Conservation (phyloP, 305 asterid species). For the Fraxinus platypoda region DNA sequence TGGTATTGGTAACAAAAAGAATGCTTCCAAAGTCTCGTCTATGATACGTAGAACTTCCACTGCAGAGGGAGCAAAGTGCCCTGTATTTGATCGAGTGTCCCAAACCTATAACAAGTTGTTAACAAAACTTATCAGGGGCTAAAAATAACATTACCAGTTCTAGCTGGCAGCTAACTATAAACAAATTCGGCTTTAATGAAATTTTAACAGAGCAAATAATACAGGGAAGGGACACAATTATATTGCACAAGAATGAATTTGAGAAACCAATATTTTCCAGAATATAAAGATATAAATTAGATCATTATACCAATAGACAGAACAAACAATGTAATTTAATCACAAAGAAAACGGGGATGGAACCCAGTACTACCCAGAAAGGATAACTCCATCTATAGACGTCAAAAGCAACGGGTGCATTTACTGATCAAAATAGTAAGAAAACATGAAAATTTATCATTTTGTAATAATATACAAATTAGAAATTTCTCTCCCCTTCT, state of each 20-base stretch:
- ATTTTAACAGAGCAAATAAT: background rate
- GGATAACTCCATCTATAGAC: background rate
- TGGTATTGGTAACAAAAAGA: constrained; percentile 87
- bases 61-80: constrained; percentile 76
- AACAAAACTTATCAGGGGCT: background rate
- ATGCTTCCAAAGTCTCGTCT: constrained; percentile 87
- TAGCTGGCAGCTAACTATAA: background rate
- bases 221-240: background rate
- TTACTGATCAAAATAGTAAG: background rate
- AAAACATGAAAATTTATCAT: background rate
- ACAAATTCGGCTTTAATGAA: background rate
- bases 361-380: background rate
- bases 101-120: constrained; percentile 48
- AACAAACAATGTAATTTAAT: background rate
- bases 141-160: background rate
- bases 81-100: constrained; percentile 75
- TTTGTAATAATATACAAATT: background rate
- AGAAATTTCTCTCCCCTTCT: background rate
- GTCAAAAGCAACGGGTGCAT: background rate
- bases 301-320: too few relatives aligned
- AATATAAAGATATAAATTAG: background rate
- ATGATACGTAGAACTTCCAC: constrained; percentile 80
- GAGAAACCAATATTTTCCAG: background rate
- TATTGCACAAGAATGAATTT: background rate
- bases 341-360: background rate